A percentile compares a stretch with the other conserved stretches of the same genome.
Conservation (phyloP, 164 flowering plant genomes). For the Cinnamomum chago region DNA sequence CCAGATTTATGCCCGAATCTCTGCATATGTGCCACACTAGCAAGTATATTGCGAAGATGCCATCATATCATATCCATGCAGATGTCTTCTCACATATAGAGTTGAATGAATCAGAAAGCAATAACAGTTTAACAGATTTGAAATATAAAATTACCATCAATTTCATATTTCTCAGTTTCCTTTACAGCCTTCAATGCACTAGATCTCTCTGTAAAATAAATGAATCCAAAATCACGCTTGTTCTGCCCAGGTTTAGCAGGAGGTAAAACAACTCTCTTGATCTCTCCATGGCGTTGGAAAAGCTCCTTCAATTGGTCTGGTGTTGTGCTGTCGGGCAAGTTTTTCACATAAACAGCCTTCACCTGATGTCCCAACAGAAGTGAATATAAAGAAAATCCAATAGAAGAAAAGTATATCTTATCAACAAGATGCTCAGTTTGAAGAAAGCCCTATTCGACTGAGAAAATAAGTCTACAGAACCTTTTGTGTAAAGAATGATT, state of each 20-base stretch:
- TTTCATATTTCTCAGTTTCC: conserved; percentile 86
- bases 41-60: no score
- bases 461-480: not conserved
- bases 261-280: conserved; percentile 88
- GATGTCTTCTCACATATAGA: no score
- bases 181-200: conserved; percentile 96
- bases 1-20: not conserved
- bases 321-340: conserved; percentile 74
- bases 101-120: no score
- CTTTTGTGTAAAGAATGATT: not conserved
- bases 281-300: conserved; percentile 88
- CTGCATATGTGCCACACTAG: not conserved
- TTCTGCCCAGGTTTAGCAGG: conserved; percentile 77
- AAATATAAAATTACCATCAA: conserved; percentile 53
- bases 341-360: conserved; percentile 96
- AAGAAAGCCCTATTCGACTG: not conserved
- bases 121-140: no score
- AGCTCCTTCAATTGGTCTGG: conserved; percentile 83
- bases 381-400: no score
- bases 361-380: conserved; percentile 46
- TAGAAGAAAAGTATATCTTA: not conserved
- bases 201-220: conserved; percentile 80
- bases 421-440: not conserved
- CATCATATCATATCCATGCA: not conserved
- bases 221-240: conserved; percentile 86